These are phyloP conservation scores for Mortierella antarctica DNA, from an alignment of 192 early-diverging fungal species.

Conservation along the genomic window DNA sequence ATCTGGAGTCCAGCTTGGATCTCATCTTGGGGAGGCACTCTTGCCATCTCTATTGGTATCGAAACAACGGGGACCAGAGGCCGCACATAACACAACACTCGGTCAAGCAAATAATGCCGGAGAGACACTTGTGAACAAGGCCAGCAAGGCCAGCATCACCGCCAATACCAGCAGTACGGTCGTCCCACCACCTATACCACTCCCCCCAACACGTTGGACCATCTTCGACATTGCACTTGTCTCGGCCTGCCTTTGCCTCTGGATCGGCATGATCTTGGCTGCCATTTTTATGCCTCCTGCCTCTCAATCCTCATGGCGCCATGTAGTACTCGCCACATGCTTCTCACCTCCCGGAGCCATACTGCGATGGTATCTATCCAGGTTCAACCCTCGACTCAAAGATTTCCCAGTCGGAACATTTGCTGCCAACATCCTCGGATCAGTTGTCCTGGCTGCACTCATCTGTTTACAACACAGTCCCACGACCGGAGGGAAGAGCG, in stretches of 20 bases:
- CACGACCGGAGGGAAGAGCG: conserved; percentile 12
- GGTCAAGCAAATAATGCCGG: too few species aligned
- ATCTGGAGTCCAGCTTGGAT: conserved; percentile 56
- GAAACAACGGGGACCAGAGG: too few species aligned
- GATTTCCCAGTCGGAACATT: conserved; percentile 64
- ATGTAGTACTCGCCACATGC: conserved; percentile 56
- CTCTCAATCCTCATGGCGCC: conserved; percentile 20
- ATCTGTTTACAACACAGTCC: conserved; percentile 52
- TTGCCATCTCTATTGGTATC: too few species aligned
- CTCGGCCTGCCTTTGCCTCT: conserved; percentile 10
- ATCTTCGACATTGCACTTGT: conserved; percentile 10
- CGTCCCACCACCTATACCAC: background rate
- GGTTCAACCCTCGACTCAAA: conserved; percentile 48
- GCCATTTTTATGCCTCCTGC: conserved; percentile 29
- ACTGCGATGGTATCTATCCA: conserved; percentile 61
- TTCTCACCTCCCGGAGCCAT: conserved; percentile 63
- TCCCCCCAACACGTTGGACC: conserved; percentile 26
- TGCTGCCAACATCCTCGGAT: conserved; percentile 60
- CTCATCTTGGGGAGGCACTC: conserved; percentile 54
- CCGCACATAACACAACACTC: too few species aligned
- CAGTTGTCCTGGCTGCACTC: conserved; percentile 55
- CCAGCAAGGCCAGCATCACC: too few species aligned
- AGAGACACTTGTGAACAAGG: too few species aligned
- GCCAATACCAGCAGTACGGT: too few species aligned
- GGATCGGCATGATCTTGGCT: conserved; percentile 53